Conservation (phyloP, 306 rosid species). For the Ceratonia siliqua region DNA sequence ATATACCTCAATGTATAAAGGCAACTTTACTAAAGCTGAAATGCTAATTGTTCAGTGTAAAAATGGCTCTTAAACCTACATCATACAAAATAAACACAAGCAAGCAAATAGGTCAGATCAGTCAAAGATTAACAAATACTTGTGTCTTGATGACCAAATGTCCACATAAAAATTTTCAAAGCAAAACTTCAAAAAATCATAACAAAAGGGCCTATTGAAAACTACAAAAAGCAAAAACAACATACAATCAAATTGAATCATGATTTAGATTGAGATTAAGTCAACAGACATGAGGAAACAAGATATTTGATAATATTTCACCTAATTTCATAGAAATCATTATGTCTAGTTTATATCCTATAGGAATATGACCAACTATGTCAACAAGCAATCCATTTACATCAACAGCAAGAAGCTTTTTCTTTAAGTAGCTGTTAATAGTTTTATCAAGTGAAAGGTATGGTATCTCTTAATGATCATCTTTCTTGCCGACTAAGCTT, state of each 20-base stretch:
- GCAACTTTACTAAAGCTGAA: slow-evolving; percentile 7
- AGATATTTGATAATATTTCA: slow-evolving; percentile 34
- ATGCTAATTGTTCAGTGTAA: slow-evolving; percentile 1
- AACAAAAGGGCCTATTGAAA: slow-evolving; percentile 88
- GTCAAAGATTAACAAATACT: slow-evolving; percentile 54
- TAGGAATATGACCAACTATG: slow-evolving; percentile 42
- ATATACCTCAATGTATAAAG: slow-evolving; percentile 18
- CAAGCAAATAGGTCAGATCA: slow-evolving; percentile 29
- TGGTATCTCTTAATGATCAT: slow-evolving; percentile 36
- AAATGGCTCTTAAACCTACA: slow-evolving; percentile 17
- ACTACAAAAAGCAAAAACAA: slow-evolving; percentile 49
- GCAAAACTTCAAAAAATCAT: slow-evolving; percentile 75
- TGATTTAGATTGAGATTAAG: slow-evolving; percentile 15
- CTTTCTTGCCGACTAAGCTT: slow-evolving; percentile 35
- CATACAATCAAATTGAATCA: slow-evolving; percentile 29
- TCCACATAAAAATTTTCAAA: slow-evolving; percentile 83
- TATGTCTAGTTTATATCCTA: slow-evolving; percentile 35
- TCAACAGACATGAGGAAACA: slow-evolving; percentile 24
- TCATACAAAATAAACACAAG: slow-evolving; percentile 24
- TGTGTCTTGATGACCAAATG: slow-evolving; percentile 89
- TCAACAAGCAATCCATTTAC: slow-evolving; percentile 93
- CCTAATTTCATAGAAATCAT: slow-evolving; percentile 55
- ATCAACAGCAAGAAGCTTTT: slow-evolving; percentile 92
- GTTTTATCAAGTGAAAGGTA: slow-evolving; percentile 37
- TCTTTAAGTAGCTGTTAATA: slow-evolving; percentile 41